Evolutionary conservation across 371 early-diverging fungal genomes (phyloP).

Genomic region (Capillidium heterosporum): DNA sequence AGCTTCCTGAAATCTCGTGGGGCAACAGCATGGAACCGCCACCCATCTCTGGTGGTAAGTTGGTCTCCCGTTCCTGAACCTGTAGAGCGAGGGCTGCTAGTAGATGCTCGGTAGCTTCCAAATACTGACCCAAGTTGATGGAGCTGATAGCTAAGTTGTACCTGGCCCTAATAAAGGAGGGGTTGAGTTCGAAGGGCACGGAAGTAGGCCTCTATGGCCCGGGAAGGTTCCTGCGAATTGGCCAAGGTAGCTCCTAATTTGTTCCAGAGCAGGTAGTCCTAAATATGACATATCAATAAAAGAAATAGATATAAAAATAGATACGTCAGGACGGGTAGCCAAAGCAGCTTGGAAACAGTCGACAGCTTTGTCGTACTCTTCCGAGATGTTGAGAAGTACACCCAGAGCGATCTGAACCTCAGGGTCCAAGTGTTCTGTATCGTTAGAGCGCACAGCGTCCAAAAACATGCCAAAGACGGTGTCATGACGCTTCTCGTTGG

Average conservation of each 20-base stretch:
- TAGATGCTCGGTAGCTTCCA: constrained; percentile 84
- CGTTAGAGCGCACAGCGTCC: constrained; percentile 49
- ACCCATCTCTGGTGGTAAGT: constrained; percentile 23
- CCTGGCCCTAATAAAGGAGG: constrained; percentile 81
- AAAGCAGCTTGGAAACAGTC: constrained; percentile 93
- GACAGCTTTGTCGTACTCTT: constrained; percentile 81
- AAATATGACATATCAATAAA: constrained; percentile 3
- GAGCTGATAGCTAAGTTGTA: constrained; percentile 88
- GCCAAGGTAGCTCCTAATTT: constrained; percentile 91
- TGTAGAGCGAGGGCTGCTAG: constrained; percentile 70
- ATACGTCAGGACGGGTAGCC: constrained; percentile 59
- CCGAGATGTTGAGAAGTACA: constrained; percentile 73
- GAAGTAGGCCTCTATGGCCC: constrained; percentile 84
- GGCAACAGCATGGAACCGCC: constrained; percentile 8
- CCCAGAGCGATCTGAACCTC: constrained; percentile 89
- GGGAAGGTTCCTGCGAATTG: constrained; percentile 48
- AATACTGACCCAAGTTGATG: constrained; percentile 70
- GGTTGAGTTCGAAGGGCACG: constrained; percentile 83
- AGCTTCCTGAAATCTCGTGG: constrained; percentile 10
- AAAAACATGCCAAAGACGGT: constrained; percentile 57
- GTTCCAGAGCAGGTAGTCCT: constrained; percentile 91
- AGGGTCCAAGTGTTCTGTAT: constrained; percentile 61
- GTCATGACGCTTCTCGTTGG: constrained; percentile 30
- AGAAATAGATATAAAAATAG: constrained; percentile 2
- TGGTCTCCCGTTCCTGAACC: not conserved